Evolutionary conservation across 306 rosid species (phyloP), one percentile per base, ranked within the genome.

Genomic region (Lablab purpureus): DNA sequence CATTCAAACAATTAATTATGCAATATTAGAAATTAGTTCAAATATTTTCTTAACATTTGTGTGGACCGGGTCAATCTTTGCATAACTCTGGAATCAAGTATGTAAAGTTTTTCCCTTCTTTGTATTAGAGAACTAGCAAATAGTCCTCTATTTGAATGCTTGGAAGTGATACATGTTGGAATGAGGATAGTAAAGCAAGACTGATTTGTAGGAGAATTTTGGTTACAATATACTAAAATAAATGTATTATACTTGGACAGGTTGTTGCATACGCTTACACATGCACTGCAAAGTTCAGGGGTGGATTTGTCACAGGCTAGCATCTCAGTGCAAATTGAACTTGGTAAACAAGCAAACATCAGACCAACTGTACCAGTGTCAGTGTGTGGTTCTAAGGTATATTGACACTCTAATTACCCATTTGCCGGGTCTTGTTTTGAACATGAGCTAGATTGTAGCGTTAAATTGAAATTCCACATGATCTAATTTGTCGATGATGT

Each of bases 241-340:
- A 76, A 46, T 64, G 22, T 77, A 8, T 66, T 76, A 72, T 77
- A 71, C 55, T 72, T 83, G 71, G 63, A 66, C 93, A 96, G 99
- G 91, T 87, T 96, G 83, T 77, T 96, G 85, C 87, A 85, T 84
- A 87, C 94, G 65, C 92, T 96, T 80, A 91, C 99, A 40, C 96
- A 87, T 45, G 94, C 99, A 52, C 83, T 96, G 67, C 97, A 96
- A 84, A 88, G 77, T 81, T 93, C 99, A 22, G 99, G 99, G 30
- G 99, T 96, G 88, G 98, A 96, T 89, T 87, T 96, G 85, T 90
- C 98, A 72, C 93, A 89, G 79, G 94, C 99, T 71, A 91, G 91
- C 71, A 91, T 96, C 83, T 93, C 99, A 2, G 99, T 96, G 76
- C 96, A 96, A 88, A 91, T 96, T 83, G 92, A 93, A 77, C 97